Evolutionary conservation across 2,329 filamentous ascomycete species (phyloP).

Genomic region (Graphilbum fragrans): DNA sequence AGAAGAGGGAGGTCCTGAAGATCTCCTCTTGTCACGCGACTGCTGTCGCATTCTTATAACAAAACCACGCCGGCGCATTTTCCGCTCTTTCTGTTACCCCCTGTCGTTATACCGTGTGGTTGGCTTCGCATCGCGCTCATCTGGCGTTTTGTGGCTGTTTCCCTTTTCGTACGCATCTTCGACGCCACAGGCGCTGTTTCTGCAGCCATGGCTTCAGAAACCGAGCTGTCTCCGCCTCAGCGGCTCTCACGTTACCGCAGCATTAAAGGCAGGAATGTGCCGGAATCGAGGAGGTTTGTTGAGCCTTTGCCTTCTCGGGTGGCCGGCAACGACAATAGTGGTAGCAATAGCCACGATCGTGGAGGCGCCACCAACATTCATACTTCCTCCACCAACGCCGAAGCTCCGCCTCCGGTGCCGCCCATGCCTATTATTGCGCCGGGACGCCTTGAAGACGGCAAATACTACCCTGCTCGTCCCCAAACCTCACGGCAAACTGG

Average conservation of each 20-base stretch:
- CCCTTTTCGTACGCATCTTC: background rate
- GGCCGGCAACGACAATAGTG: background rate
- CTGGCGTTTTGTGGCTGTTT: background rate
- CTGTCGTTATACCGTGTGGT: too few relatives aligned
- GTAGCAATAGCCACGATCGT: background rate
- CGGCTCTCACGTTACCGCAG: slow-evolving; percentile 22
- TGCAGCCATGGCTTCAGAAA: slow-evolving; percentile 9
- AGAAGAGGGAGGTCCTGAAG: too few relatives aligned
- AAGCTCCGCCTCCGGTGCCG: too few relatives aligned
- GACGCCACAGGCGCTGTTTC: too few relatives aligned
- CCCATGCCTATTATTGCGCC: background rate
- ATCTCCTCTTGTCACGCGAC: too few relatives aligned
- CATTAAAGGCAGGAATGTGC: slow-evolving; percentile 18
- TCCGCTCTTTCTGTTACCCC: too few relatives aligned
- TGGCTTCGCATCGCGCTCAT: too few relatives aligned
- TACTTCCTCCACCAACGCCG: background rate
- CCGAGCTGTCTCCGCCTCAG: slow-evolving; percentile 9
- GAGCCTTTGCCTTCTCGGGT: slow-evolving; percentile 4
- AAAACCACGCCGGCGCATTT: too few relatives aligned
- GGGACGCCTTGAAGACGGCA: too few relatives aligned
- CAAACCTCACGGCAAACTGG: too few relatives aligned
- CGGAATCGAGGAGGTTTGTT: slow-evolving; percentile 13
- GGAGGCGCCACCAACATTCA: background rate
- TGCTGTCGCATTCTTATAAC: too few relatives aligned
- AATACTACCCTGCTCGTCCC: background rate